Evolutionary conservation across 2,329 filamentous ascomycete species (phyloP), one percentile per base, ranked within the genome.

Genomic region (Orbilia javanica): DNA sequence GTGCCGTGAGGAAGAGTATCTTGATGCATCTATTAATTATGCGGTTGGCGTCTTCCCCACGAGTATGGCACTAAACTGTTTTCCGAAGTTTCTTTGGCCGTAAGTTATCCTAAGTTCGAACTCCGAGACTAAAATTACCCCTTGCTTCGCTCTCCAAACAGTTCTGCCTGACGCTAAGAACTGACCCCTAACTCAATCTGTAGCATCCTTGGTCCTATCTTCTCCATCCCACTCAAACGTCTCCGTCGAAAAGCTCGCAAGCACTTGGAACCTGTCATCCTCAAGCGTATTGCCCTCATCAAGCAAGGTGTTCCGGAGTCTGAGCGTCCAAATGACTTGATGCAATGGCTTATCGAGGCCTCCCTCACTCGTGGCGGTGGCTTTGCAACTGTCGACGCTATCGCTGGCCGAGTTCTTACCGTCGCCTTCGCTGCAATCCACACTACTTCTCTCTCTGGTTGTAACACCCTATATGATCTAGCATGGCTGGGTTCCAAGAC

Each of bases 21-120:
- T 87, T 1, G 84, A 87, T 44, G 83, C 85, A 4, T 84, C 85
- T n/a, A 86, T 87, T 73, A 85, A 85, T 80, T 87, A 86, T 80
- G 87, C 86, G 6, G 66, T 86, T 15, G 84, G 86, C 22, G 69
- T 87, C 3, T 83, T 86, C 80, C 80, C 70, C 0, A 85, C 85
- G 0, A 82, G 48, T 22, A 68, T 79, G 67, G 20, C 53, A 22
- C 27, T 78, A 25, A 78, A 78, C 53, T 78, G 74, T 27, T 72
- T 78, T 20, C 74, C 74, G 7, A 78, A 71, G 11, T 78, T 70
- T 22, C 53, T 62, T 3, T 71, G 67, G 67, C 67, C 67, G 74
- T 78, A 64, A 78, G 74, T 13, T n/a, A 25, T 13, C 48, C 50
- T 10, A 34, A 34, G 31, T 34, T 34, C 31, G 5, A 10, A 10